Percentiles rank a stretch among this genome's conserved stretches.
Evolutionary conservation across 352 stramenopile species (phyloP).

Genomic region (Pythium brachiatum): DNA sequence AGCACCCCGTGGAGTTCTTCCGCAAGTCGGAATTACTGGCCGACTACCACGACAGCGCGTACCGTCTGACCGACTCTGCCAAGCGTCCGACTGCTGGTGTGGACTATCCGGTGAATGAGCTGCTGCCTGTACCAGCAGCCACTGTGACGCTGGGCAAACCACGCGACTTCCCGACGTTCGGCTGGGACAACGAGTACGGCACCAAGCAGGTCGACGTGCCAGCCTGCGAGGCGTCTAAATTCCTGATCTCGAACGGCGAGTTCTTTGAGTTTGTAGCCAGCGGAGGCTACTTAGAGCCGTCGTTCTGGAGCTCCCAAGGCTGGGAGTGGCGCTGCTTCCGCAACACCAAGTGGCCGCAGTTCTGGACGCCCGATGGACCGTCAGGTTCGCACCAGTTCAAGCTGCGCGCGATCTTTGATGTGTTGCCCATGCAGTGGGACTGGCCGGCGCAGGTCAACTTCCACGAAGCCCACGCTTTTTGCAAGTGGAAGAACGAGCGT

Average conservation of each 20-base stretch:
- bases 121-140: slow-evolving; percentile 72
- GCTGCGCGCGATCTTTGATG: slow-evolving; percentile 91
- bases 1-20: slow-evolving; percentile 91
- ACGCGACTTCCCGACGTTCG: slow-evolving; percentile 90
- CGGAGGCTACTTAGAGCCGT: slow-evolving; percentile 90
- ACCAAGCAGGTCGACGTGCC: slow-evolving; percentile 82
- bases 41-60: slow-evolving; percentile 73
- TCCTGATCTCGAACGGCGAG: slow-evolving; percentile 96
- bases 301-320: slow-evolving; percentile 90
- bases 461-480: slow-evolving; percentile 94
- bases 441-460: slow-evolving; percentile 96
- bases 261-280: slow-evolving; percentile 94
- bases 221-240: slow-evolving; percentile 86
- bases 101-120: slow-evolving; percentile 89
- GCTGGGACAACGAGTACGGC: slow-evolving; percentile 99
- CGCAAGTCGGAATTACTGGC: slow-evolving; percentile 81
- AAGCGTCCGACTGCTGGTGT: slow-evolving; percentile 63
- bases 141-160: slow-evolving; percentile 90
- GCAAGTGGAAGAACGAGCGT: slow-evolving; percentile 77
- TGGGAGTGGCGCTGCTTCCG: slow-evolving; percentile 95
- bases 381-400: slow-evolving; percentile 93
- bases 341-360: slow-evolving; percentile 96
- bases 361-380: slow-evolving; percentile 92
- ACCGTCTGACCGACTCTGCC: slow-evolving; percentile 21
- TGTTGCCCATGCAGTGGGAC: slow-evolving; percentile 92